Evolutionary conservation across 2,329 filamentous ascomycete genomes (phyloP).

Genomic region (Phyllosticta capitalensis): DNA sequence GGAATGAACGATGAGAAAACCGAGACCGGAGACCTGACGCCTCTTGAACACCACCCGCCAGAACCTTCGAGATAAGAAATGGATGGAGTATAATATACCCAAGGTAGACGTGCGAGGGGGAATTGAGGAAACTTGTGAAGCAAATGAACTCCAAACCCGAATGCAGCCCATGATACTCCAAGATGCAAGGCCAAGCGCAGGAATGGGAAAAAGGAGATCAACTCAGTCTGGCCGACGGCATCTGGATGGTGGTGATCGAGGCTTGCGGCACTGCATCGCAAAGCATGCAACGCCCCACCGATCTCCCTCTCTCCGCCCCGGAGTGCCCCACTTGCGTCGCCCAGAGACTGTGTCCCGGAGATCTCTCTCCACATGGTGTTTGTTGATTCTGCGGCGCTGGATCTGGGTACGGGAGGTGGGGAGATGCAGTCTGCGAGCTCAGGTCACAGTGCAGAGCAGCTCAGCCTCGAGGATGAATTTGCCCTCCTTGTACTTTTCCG

Average conservation of each 20-base stretch:
- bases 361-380: not conserved
- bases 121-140: not conserved
- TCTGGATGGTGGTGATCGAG: not conserved
- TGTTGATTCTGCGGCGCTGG: not conserved
- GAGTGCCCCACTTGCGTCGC: not conserved
- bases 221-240: not conserved
- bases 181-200: not conserved
- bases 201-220: not conserved
- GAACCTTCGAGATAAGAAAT: not conserved
- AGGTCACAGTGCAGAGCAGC: conserved; percentile 65
- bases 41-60: not conserved
- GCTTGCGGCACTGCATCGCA: not conserved
- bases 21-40: not conserved
- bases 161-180: not conserved
- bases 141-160: not conserved
- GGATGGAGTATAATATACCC: not conserved
- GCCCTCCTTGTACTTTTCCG: conserved; percentile 97
- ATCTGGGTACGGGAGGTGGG: not conserved
- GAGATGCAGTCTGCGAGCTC: not conserved
- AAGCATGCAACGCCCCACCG: not conserved
- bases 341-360: not conserved
- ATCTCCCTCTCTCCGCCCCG: not conserved
- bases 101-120: not conserved
- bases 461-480: conserved; percentile 96
- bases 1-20: not conserved